phyloP scores from a whole-genome alignment of 345 rosid genomes.

The Melaleuca alternifolia region DNA sequence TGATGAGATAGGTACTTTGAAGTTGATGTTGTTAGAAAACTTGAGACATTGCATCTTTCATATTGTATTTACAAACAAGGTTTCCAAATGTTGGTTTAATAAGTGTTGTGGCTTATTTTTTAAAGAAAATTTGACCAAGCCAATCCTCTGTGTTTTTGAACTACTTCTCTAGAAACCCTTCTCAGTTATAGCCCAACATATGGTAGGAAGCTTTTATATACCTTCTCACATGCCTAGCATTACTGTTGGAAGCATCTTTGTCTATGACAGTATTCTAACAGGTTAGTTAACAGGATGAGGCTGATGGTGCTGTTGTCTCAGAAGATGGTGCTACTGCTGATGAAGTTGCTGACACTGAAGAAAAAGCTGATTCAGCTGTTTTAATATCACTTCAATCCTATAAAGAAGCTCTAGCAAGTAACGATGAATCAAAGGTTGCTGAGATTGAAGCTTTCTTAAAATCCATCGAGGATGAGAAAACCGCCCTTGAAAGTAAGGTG shows the following conservation, averaged over 20 bases:
- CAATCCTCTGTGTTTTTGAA: not conserved
- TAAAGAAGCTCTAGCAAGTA: conserved; percentile 58
- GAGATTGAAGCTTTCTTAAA: conserved; percentile 60
- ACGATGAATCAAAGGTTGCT: conserved; percentile 42
- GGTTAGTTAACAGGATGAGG: conserved; percentile 42
- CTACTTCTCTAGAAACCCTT: not conserved
- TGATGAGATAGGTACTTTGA: not conserved
- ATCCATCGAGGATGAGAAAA: conserved; percentile 64
- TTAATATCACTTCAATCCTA: conserved; percentile 38
- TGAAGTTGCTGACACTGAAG: conserved; percentile 33
- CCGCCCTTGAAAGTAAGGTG: conserved; percentile 43
- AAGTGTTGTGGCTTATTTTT: not conserved
- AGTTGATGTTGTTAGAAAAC: not conserved
- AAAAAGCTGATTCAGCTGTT: conserved; percentile 35
- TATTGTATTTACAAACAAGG: not conserved
- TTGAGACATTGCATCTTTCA: not conserved
- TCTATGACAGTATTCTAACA: not conserved
- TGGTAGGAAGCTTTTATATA: not conserved
- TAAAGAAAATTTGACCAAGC: not conserved
- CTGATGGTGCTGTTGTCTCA: conserved; percentile 34
- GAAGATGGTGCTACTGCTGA: conserved; percentile 29
- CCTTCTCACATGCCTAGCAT: not conserved
- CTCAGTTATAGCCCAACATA: not conserved
- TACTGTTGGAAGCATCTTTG: not conserved
- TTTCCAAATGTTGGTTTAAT: not conserved